Evolutionary conservation across 768 basidiomycete species (phyloP).

Genomic region (Stropharia rugosoannulata): DNA sequence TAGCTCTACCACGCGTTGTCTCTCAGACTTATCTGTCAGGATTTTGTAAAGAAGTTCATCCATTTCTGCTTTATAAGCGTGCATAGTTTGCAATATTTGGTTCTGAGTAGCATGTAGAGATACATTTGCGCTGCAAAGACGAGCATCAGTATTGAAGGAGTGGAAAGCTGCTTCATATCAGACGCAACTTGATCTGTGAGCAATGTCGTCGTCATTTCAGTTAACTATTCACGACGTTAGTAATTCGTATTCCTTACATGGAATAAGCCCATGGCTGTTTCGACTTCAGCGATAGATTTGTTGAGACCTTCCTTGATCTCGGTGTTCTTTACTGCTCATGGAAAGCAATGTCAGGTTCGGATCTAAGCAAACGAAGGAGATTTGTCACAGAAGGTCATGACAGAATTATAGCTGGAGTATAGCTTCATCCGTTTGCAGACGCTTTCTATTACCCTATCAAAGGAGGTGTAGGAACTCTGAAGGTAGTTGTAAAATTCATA

Average conservation of each 20-base stretch:
- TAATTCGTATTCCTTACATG: constrained; percentile 30
- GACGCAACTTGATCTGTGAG: neutral
- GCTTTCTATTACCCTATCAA: constrained; percentile 37
- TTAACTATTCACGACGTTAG: neutral
- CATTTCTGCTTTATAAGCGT: constrained; percentile 30
- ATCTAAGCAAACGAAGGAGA: neutral
- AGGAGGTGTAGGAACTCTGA: neutral
- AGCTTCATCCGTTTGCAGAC: constrained; percentile 36
- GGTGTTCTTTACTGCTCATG: constrained; percentile 37
- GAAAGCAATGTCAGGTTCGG: neutral
- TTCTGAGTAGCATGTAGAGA: constrained; percentile 26
- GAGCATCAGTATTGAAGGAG: neutral
- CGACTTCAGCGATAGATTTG: constrained; percentile 40
- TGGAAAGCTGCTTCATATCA: neutral
- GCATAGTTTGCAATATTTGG: constrained; percentile 25
- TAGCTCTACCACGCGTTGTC: constrained; percentile 34
- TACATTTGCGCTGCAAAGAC: constrained; percentile 26
- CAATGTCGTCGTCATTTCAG: constrained; percentile 15
- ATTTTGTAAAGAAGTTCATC: constrained; percentile 39
- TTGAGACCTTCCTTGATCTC: constrained; percentile 49
- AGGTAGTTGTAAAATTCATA: neutral
- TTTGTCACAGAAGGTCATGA: constrained; percentile 38
- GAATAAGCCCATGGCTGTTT: constrained; percentile 39
- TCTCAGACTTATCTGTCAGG: constrained; percentile 35
- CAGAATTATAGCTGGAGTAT: constrained; percentile 37